These are phyloP conservation scores for Amanita brunnescens DNA, from an alignment of 768 basidiomycete genomes.

Conservation along the genomic window DNA sequence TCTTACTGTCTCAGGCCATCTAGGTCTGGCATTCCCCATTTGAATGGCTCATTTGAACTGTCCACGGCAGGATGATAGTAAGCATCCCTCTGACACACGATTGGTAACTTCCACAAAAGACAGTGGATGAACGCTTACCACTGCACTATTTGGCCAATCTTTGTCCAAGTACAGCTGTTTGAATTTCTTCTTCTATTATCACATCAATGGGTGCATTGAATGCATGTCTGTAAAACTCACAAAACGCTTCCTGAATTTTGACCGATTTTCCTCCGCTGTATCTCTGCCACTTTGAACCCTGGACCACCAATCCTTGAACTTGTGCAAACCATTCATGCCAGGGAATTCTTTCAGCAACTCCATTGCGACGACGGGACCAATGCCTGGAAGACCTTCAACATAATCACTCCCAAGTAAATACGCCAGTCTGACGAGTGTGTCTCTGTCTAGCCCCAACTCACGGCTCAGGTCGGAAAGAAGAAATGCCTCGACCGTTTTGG, in stretches of 20 bases:
- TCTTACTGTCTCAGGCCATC: constrained; percentile 79
- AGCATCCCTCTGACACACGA: constrained; percentile 61
- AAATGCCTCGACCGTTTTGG: constrained; percentile 98
- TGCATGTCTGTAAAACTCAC: constrained; percentile 34
- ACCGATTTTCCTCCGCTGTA: constrained; percentile 56
- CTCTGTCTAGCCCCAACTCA: constrained; percentile 82
- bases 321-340: constrained; percentile 71
- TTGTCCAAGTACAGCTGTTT: constrained; percentile 68
- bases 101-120: not conserved
- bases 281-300: constrained; percentile 90
- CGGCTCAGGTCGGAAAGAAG: constrained; percentile 72
- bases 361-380: constrained; percentile 95
- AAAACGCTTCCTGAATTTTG: constrained; percentile 77
- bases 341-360: constrained; percentile 92
- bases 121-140: constrained; percentile 42
- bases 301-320: constrained; percentile 92
- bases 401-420: constrained; percentile 97
- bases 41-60: constrained; percentile 86
- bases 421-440: constrained; percentile 80
- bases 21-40: constrained; percentile 96
- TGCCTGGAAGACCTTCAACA: constrained; percentile 82
- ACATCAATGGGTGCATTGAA: not conserved
- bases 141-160: constrained; percentile 91
- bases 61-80: constrained; percentile 92
- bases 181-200: constrained; percentile 76